phyloP scores from a whole-genome alignment of 169 alveolate species.

The Plasmodium adleri region DNA sequence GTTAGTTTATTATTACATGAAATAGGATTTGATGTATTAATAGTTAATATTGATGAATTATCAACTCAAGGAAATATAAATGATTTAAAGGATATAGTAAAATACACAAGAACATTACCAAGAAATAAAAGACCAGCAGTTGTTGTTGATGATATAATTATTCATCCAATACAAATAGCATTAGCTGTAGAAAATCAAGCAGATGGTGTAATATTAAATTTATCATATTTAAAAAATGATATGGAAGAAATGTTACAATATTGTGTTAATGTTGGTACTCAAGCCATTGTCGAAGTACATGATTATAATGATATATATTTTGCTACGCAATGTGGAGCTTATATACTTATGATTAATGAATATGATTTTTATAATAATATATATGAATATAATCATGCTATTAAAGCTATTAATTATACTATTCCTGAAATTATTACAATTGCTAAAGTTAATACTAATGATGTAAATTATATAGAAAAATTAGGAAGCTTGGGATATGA shows the following conservation, averaged over 20 bases:
- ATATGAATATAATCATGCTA: conserved; percentile 82
- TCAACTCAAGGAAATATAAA: conserved; percentile 80
- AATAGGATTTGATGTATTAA: conserved; percentile 84
- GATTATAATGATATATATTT: conserved; percentile 80
- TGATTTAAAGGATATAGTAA: conserved; percentile 78
- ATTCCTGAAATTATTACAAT: conserved; percentile 82
- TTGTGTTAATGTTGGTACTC: conserved; percentile 83
- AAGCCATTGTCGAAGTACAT: conserved; percentile 87
- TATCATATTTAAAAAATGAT: conserved; percentile 79
- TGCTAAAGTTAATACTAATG: conserved; percentile 81
- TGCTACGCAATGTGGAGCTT: conserved; percentile 80
- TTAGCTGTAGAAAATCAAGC: conserved; percentile 87
- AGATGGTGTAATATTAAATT: conserved; percentile 86
- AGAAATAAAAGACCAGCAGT: conserved; percentile 85
- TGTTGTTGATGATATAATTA: conserved; percentile 84
- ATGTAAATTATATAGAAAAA: conserved; percentile 78
- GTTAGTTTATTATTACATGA: conserved; percentile 35
- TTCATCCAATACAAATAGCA: conserved; percentile 87
- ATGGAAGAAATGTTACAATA: conserved; percentile 79
- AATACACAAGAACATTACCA: conserved; percentile 77
- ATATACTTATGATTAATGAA: conserved; percentile 80
- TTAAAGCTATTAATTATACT: conserved; percentile 80
- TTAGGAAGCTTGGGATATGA: conserved; percentile 86
- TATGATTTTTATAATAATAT: conserved; percentile 81
- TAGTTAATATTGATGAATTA: conserved; percentile 83